Conservation (phyloP, 1,139 yeast species). For the Sugiyamaella pinicola region DNA sequence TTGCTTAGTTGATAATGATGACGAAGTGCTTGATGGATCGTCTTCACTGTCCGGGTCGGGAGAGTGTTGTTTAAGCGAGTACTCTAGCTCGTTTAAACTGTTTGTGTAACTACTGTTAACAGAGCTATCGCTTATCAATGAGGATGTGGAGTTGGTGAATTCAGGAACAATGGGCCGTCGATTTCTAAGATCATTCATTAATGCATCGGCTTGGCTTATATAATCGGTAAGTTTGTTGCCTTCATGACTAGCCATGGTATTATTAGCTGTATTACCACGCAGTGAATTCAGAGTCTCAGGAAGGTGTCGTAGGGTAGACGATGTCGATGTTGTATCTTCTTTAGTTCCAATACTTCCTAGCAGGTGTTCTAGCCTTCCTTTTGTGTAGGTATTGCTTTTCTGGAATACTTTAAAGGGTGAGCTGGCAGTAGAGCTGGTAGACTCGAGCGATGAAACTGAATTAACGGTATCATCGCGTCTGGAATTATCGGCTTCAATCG, state of each 20-base stretch:
- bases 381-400: conserved; percentile 36
- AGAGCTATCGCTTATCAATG: conserved; percentile 14
- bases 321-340: conserved; percentile 16
- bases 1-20: conserved; percentile 2
- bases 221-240: conserved; percentile 22
- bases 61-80: conserved; percentile 16
- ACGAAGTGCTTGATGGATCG: conserved; percentile 2
- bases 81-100: conserved; percentile 17
- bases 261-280: conserved; percentile 1
- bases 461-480: too few species aligned
- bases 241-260: conserved; percentile 7
- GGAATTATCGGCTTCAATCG: too few species aligned
- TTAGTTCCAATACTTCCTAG: conserved; percentile 28
- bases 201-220: conserved; percentile 28
- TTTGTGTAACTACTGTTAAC: conserved; percentile 19
- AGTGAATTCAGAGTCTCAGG: conserved; percentile 6
- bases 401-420: conserved; percentile 36
- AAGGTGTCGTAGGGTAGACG: conserved; percentile 13
- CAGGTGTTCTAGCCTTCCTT: conserved; percentile 33
- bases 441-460: conserved; percentile 7
- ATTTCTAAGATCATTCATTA: conserved; percentile 22
- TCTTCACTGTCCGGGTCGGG: conserved; percentile 19
- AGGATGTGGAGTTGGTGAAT: conserved; percentile 21
- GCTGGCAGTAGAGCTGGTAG: conserved; percentile 11
- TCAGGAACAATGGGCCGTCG: conserved; percentile 13